Conservation (phyloP, 371 early-diverging fungal species). For the Saksenaea oblongispora region DNA sequence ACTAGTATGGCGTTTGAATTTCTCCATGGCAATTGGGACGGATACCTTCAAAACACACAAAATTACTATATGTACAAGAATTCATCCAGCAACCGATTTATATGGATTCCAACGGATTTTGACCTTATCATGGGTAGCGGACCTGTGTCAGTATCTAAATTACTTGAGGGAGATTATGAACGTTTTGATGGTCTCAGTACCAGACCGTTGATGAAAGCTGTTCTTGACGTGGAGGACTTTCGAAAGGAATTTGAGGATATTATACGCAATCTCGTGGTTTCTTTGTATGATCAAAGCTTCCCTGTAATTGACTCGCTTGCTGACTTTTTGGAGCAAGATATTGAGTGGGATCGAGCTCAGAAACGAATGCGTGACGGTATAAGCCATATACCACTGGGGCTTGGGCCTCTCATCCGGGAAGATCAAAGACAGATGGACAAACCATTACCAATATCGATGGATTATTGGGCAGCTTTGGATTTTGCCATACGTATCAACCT, state of each 20-base stretch:
- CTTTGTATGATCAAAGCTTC: slow-evolving; percentile 12
- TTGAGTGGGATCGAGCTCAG: slow-evolving; percentile 27
- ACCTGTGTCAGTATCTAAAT: slow-evolving; percentile 20
- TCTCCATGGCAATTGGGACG: slow-evolving; percentile 30
- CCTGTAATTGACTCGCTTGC: slow-evolving; percentile 13
- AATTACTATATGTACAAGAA: slow-evolving; percentile 40
- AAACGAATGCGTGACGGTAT: slow-evolving; percentile 16
- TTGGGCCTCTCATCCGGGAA: not conserved
- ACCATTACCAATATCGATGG: slow-evolving; percentile 7
- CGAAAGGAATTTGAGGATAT: slow-evolving; percentile 14
- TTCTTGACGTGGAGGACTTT: slow-evolving; percentile 21
- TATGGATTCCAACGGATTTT: slow-evolving; percentile 35
- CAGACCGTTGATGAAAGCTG: slow-evolving; percentile 28
- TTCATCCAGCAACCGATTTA: slow-evolving; percentile 17
- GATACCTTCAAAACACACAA: slow-evolving; percentile 35
- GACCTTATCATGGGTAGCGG: slow-evolving; percentile 36
- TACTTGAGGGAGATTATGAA: slow-evolving; percentile 29
- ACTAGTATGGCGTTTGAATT: slow-evolving; percentile 42
- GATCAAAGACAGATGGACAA: not conserved
- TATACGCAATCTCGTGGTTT: slow-evolving; percentile 3
- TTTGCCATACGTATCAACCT: slow-evolving; percentile 20
- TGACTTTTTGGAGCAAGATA: slow-evolving; percentile 21
- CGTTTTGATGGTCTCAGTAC: slow-evolving; percentile 17
- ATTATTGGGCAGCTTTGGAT: slow-evolving; percentile 12
- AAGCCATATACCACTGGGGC: slow-evolving; percentile 1